These are phyloP conservation scores for Rhynchospora tenuis DNA, from an alignment of 176 grass and related monocot species.

Conservation along the genomic window DNA sequence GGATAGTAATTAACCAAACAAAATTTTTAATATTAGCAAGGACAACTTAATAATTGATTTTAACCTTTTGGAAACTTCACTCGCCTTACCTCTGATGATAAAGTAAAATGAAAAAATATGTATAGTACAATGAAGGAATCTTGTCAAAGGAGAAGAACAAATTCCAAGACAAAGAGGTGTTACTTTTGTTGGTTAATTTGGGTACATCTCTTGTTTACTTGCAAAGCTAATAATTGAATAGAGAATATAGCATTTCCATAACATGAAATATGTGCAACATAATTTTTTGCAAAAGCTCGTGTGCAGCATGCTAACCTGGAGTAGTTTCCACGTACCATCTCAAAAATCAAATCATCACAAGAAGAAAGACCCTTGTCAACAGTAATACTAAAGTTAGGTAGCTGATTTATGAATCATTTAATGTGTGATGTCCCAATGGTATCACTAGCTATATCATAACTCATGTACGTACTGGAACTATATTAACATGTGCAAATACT, in stretches of 20 bases:
- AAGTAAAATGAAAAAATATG: slow-evolving; percentile 9
- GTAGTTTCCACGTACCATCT: not conserved
- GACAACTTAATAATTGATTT: slow-evolving; percentile 12
- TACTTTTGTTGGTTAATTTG: slow-evolving; percentile 21
- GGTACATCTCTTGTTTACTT: slow-evolving; percentile 10
- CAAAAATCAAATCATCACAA: not conserved
- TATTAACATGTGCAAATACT: slow-evolving; percentile 18
- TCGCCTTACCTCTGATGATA: not conserved
- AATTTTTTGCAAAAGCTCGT: not conserved
- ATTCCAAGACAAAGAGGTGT: not conserved
- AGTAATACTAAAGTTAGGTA: slow-evolving; percentile 7
- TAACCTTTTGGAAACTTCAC: slow-evolving; percentile 23
- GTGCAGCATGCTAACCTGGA: not conserved
- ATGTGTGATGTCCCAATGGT: not conserved
- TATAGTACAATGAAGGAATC: not conserved
- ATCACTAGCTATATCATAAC: not conserved
- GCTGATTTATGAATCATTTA: slow-evolving; percentile 15
- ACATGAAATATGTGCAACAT: slow-evolving; percentile 8
- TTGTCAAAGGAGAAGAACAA: slow-evolving; percentile 16
- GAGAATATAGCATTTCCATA: not conserved
- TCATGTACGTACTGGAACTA: slow-evolving; percentile 10
- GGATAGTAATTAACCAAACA: not conserved
- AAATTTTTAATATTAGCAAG: not conserved
- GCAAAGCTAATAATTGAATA: slow-evolving; percentile 23
- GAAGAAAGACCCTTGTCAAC: not conserved